These are phyloP conservation scores for Wallemia ichthyophaga DNA, from an alignment of 1,284 basidiomycete genomes.

Conservation along the genomic window DNA sequence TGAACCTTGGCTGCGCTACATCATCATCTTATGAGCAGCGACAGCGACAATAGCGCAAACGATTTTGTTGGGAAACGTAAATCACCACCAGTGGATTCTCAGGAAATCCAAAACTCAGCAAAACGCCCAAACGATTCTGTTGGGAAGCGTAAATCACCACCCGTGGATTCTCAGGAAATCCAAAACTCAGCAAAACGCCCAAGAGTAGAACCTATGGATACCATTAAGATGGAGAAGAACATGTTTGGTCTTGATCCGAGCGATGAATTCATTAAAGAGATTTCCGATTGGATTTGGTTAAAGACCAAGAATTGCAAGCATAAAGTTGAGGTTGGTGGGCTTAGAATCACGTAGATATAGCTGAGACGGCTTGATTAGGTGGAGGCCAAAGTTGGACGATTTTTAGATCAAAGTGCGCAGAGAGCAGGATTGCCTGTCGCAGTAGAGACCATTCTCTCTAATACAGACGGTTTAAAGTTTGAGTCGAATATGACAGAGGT, in stretches of 20 bases:
- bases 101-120: not conserved
- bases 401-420: not conserved
- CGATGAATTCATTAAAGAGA: slow-evolving; percentile 70
- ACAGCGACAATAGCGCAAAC: not conserved
- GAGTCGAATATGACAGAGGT: slow-evolving; percentile 73
- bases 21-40: too few species aligned
- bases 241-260: slow-evolving; percentile 75
- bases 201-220: not conserved
- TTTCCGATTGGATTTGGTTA: slow-evolving; percentile 53
- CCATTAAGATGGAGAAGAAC: slow-evolving; percentile 31
- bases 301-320: slow-evolving; percentile 12
- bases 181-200: not conserved
- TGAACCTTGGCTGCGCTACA: too few species aligned
- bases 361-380: not conserved
- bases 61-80: too few species aligned
- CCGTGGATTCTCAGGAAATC: not conserved
- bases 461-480: slow-evolving; percentile 27
- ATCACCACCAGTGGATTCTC: too few species aligned
- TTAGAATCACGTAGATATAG: not conserved
- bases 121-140: not conserved
- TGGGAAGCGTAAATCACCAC: too few species aligned
- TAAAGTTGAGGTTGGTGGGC: slow-evolving; percentile 20
- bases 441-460: slow-evolving; percentile 37
- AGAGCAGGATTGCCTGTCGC: slow-evolving; percentile 25
- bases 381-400: not conserved